Evolutionary conservation across 768 basidiomycete species (phyloP).

Genomic region (Pulveroboletus sp.): DNA sequence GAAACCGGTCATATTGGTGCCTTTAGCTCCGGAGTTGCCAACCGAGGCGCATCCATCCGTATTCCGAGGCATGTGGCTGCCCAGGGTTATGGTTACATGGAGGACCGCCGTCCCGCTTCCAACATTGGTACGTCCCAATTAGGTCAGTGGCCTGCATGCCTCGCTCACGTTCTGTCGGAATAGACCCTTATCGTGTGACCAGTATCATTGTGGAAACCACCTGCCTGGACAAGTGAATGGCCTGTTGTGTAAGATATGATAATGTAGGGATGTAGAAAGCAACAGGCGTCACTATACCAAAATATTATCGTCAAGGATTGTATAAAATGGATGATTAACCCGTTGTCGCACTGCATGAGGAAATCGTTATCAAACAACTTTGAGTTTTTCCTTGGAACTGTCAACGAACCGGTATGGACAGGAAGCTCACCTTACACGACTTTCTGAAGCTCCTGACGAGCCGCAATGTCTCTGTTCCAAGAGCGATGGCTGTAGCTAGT

Average conservation of each 20-base stretch:
- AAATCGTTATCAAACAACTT: too few species aligned
- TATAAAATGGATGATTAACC: not conserved
- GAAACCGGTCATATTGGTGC: conserved; percentile 92
- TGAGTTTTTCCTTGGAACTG: not conserved
- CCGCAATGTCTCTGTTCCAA: conserved; percentile 52
- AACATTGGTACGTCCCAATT: conserved; percentile 72
- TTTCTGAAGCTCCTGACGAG: conserved; percentile 65
- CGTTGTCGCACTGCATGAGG: not conserved
- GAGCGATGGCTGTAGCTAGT: conserved; percentile 66
- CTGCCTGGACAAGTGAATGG: conserved; percentile 54
- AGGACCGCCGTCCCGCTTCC: conserved; percentile 95
- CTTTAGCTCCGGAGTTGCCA: conserved; percentile 94
- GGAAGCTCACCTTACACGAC: conserved; percentile 56
- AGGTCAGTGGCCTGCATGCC: not conserved
- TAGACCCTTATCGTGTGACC: conserved; percentile 95
- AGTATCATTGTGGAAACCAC: conserved; percentile 88
- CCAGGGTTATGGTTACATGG: conserved; percentile 92
- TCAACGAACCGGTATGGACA: conserved; percentile 15
- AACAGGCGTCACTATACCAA: conserved; percentile 22
- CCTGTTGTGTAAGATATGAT: conserved; percentile 11
- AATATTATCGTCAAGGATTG: conserved; percentile 10
- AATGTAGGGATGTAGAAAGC: conserved; percentile 10
- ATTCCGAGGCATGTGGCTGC: conserved; percentile 91
- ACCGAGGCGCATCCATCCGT: conserved; percentile 96
- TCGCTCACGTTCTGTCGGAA: conserved; percentile 9